Conservation (phyloP, 306 rosid species). For the Inga oerstediana region DNA sequence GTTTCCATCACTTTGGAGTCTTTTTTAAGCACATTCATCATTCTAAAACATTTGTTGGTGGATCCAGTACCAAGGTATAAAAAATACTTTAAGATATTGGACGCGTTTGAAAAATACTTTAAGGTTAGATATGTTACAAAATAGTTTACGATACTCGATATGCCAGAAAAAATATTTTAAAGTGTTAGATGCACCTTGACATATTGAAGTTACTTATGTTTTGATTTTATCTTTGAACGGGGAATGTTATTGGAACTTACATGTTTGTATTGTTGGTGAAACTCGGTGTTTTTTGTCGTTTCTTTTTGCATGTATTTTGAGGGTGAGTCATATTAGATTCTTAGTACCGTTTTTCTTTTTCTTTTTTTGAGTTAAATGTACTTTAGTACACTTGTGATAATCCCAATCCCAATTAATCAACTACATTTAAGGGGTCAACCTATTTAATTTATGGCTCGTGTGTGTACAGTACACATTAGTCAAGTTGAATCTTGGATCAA, state of each 20-base stretch:
- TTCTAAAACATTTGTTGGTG: too few species aligned
- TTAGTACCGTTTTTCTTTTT: background rate
- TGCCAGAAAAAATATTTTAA: too few species aligned
- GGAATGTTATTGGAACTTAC: background rate
- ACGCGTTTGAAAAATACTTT: too few species aligned
- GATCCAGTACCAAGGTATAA: too few species aligned
- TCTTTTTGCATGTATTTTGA: background rate
- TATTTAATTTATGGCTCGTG: background rate
- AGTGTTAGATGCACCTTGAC: too few species aligned
- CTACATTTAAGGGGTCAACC: background rate
- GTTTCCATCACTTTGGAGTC: too few species aligned
- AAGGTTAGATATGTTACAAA: too few species aligned
- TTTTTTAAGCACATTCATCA: too few species aligned
- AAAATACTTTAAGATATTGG: too few species aligned
- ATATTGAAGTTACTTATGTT: background rate
- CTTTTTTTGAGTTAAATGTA: background rate
- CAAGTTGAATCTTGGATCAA: background rate
- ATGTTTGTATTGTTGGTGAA: background rate
- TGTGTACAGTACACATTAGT: background rate
- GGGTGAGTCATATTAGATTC: background rate
- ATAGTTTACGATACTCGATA: too few species aligned
- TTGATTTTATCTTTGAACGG: background rate
- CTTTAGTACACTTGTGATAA: background rate
- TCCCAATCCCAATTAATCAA: background rate
- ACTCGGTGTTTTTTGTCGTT: background rate